Evolutionary conservation across 331 rosid genomes (phyloP).

Genomic region (Saraca asoca): DNA sequence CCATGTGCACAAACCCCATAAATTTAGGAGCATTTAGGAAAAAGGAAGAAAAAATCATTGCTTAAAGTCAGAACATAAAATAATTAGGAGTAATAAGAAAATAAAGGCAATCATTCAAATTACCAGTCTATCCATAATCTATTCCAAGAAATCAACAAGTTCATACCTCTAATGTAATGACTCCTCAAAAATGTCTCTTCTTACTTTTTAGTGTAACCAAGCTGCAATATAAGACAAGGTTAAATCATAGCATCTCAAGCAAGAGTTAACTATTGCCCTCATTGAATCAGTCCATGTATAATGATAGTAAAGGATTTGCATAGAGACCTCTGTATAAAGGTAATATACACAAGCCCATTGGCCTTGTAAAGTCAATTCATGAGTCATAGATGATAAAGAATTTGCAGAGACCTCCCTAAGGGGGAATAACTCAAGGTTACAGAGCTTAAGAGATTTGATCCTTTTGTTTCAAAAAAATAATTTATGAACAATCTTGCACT

Average conservation of each 20-base stretch:
- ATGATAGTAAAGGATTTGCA: not conserved
- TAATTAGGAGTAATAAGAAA: not conserved
- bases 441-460: too few species aligned
- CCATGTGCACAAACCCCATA: too few species aligned
- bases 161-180: conserved; percentile 62
- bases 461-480: too few species aligned
- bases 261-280: not conserved
- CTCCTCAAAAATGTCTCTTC: conserved; percentile 62
- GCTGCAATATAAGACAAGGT: conserved; percentile 40
- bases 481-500: too few species aligned
- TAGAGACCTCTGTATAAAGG: conserved; percentile 14
- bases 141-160: conserved; percentile 28
- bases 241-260: conserved; percentile 24
- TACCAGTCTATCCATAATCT: conserved; percentile 15
- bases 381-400: too few species aligned
- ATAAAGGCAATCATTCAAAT: conserved; percentile 7
- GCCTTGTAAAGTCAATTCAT: too few species aligned
- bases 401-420: too few species aligned
- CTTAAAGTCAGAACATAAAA: too few species aligned
- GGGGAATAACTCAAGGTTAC: too few species aligned
- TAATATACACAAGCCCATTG: conserved; percentile 21
- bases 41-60: too few species aligned
- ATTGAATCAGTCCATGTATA: conserved; percentile 10
- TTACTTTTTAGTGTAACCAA: conserved; percentile 65
- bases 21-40: too few species aligned